phyloP scores from a whole-genome alignment of 192 early-diverging fungal genomes.

The Powellomyces hirtus region DNA sequence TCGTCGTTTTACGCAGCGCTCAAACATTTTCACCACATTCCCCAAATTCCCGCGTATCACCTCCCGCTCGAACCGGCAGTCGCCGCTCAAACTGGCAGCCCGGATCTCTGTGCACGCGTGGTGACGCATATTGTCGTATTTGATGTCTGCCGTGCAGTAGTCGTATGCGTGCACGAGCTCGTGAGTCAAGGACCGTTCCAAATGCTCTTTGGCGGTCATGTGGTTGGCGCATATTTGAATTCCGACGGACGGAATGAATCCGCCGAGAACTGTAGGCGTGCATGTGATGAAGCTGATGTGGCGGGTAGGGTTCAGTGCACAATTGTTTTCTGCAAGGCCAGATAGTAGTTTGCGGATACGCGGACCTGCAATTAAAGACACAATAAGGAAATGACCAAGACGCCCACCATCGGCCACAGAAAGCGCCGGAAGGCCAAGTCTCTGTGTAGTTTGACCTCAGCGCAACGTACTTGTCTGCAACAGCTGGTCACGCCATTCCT shows the following conservation, averaged over 20 bases:
- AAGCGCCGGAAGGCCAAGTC: too few species aligned
- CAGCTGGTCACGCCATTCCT: too few species aligned
- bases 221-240: conserved; percentile 73
- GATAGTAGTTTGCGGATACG: background rate
- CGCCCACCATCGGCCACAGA: too few species aligned
- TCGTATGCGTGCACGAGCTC: conserved; percentile 68
- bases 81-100: conserved; percentile 45
- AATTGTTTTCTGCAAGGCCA: background rate
- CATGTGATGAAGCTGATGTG: background rate
- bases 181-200: conserved; percentile 89
- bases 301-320: background rate
- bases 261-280: background rate
- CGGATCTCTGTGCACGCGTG: conserved; percentile 56
- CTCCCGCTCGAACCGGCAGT: conserved; percentile 44
- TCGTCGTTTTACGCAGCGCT: conserved; percentile 15
- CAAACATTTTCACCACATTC: background rate
- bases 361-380: too few species aligned
- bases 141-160: conserved; percentile 35
- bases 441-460: too few species aligned
- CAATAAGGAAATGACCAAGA: too few species aligned
- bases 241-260: background rate
- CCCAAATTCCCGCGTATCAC: conserved; percentile 34
- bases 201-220: conserved; percentile 67
- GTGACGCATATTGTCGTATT: conserved; percentile 40
- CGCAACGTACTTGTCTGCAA: too few species aligned